Conservation (phyloP, 1,284 basidiomycete species). For the Fomitopsis betulina region DNA sequence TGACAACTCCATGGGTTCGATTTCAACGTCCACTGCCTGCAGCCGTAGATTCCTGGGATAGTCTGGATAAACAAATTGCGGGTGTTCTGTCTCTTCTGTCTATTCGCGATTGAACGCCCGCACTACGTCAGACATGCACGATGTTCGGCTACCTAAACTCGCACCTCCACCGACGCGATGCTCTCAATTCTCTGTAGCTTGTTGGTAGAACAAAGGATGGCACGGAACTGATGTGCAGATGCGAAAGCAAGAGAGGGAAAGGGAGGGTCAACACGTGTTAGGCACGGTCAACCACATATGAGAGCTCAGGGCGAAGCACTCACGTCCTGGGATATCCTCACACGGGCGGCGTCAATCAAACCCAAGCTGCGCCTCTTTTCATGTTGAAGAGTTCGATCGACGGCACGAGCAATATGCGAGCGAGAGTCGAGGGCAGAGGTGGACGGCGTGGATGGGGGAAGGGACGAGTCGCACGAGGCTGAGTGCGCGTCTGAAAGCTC, state of each 20-base stretch:
- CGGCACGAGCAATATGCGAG: constrained; percentile 14
- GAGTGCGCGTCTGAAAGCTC: constrained; percentile 19
- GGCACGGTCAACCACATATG: constrained; percentile 27
- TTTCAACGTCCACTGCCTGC: constrained; percentile 18
- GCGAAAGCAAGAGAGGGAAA: constrained; percentile 16
- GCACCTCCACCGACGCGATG: constrained; percentile 21
- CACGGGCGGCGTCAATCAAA: constrained; percentile 31
- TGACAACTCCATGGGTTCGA: constrained; percentile 19
- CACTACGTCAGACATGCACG: constrained; percentile 12
- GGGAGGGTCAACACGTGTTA: constrained; percentile 31
- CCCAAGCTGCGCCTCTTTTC: constrained; percentile 23
- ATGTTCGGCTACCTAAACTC: constrained; percentile 3
- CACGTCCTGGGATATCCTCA: constrained; percentile 30
- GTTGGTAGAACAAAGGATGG: constrained; percentile 29
- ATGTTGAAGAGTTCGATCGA: constrained; percentile 15
- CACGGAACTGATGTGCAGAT: constrained; percentile 23
- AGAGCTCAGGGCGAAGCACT: constrained; percentile 21
- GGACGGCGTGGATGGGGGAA: constrained; percentile 21
- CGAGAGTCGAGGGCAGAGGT: constrained; percentile 20
- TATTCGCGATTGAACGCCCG: constrained; percentile 11
- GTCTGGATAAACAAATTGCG: constrained; percentile 15
- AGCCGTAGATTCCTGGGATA: constrained; percentile 16
- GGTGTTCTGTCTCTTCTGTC: constrained; percentile 18
- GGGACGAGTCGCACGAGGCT: constrained; percentile 21
- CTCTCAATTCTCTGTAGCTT: constrained; percentile 19